These are phyloP conservation scores for Trichoderma koningiopsis DNA, from an alignment of 2,329 filamentous ascomycete species.

Conservation along the genomic window DNA sequence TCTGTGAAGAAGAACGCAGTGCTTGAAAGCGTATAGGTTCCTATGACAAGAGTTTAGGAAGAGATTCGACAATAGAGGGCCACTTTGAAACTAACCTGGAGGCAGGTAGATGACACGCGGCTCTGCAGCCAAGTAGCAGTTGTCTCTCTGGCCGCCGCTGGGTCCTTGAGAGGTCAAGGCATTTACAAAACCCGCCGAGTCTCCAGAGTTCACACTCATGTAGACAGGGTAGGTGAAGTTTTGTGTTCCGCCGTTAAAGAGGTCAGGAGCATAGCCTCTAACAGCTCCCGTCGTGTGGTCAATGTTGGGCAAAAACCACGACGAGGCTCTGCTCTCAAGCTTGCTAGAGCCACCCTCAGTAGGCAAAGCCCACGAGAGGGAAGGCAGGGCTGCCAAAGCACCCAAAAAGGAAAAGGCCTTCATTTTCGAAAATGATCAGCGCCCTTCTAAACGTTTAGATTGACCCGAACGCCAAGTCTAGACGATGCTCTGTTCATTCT, in stretches of 20 bases:
- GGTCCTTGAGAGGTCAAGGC: constrained; percentile 27
- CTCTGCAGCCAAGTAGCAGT: constrained; percentile 30
- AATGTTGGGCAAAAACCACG: constrained; percentile 31
- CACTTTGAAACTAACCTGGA: constrained; percentile 21
- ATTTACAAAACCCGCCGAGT: constrained; percentile 21
- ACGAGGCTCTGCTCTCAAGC: constrained; percentile 24
- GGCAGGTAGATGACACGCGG: constrained; percentile 30
- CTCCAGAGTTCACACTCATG: constrained; percentile 25
- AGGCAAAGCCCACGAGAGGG: constrained; percentile 20
- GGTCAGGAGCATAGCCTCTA: constrained; percentile 29
- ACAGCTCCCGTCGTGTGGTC: constrained; percentile 30
- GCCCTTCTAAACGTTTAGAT: constrained; percentile 11
- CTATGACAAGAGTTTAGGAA: constrained; percentile 12
- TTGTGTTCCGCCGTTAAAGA: constrained; percentile 21
- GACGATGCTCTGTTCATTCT: neutral
- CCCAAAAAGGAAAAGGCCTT: constrained; percentile 25
- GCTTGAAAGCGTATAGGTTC: constrained; percentile 28
- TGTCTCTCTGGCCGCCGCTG: constrained; percentile 26
- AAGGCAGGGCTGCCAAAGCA: constrained; percentile 13
- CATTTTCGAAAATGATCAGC: constrained; percentile 20
- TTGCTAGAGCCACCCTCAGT: constrained; percentile 2
- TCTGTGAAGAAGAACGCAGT: constrained; percentile 41
- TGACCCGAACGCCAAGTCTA: constrained; percentile 14
- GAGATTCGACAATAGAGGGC: neutral
- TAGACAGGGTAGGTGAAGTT: constrained; percentile 31